phyloP scores from a whole-genome alignment of 495 filamentous ascomycete species.

The Apiosordaria backusii region DNA sequence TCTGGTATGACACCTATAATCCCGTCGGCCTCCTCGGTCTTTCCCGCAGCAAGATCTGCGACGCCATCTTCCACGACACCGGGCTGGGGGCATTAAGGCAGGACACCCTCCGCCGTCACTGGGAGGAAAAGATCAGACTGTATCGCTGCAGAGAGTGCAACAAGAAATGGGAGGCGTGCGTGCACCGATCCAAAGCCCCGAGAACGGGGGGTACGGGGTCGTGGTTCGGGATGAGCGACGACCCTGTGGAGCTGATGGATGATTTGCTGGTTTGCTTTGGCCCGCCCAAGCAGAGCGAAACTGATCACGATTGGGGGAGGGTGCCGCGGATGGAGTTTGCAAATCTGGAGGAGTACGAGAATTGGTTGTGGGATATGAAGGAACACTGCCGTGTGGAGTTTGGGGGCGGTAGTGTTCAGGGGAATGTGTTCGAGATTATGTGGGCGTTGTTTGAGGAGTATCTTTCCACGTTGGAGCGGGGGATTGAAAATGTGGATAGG shows the following conservation, averaged over 20 bases:
- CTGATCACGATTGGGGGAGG: background rate
- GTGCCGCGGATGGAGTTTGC: background rate
- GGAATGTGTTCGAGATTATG: too few species aligned
- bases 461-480: too few species aligned
- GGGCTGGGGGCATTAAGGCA: background rate
- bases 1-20: background rate
- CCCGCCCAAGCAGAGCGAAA: background rate
- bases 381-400: too few species aligned
- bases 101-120: background rate
- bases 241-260: background rate
- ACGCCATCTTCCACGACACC: background rate
- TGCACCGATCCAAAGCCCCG: background rate
- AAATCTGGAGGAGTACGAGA: background rate
- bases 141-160: background rate
- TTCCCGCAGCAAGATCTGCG: background rate
- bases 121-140: background rate
- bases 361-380: too few species aligned
- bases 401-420: too few species aligned
- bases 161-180: background rate
- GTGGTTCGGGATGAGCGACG: background rate
- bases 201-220: too few species aligned
- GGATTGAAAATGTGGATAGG: too few species aligned
- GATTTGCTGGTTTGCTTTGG: background rate
- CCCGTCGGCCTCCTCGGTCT: background rate
- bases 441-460: too few species aligned